Conservation (phyloP, 2,329 filamentous ascomycete species). For the Fusarium sp. region DNA sequence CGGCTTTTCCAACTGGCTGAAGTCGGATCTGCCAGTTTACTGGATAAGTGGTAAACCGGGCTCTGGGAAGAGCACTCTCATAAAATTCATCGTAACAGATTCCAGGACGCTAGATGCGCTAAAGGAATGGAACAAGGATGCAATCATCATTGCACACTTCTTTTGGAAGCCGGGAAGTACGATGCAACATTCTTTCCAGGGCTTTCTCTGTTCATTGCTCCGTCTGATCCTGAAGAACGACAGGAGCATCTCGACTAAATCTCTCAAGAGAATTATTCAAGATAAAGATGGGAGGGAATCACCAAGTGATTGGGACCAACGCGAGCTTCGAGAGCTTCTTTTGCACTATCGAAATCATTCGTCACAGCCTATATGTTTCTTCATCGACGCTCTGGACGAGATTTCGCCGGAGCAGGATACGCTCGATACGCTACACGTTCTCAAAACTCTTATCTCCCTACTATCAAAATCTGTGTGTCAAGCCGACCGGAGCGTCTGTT, state of each 20-base stretch:
- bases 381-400: no score
- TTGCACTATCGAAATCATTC: no score
- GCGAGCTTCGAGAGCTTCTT: no score
- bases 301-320: no score
- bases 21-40: neutral
- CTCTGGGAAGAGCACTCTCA: neutral
- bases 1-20: fast-evolving
- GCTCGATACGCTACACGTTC: no score
- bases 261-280: neutral
- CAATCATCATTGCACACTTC: neutral
- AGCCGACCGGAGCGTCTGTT: no score
- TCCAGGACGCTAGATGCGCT: neutral
- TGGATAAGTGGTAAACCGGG: neutral
- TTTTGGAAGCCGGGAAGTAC: neutral
- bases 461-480: no score
- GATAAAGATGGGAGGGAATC: no score
- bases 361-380: no score
- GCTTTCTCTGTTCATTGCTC: neutral
- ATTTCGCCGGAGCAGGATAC: no score
- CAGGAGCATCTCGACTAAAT: neutral
- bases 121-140: neutral
- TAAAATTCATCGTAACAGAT: neutral
- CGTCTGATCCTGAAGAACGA: neutral
- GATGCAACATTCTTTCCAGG: neutral
- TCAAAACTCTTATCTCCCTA: no score